Percentiles rank a stretch among this genome's conserved stretches.
These are phyloP conservation scores for Sistotremastrum suecicum DNA, from an alignment of 768 basidiomycete genomes.

Conservation along the genomic window DNA sequence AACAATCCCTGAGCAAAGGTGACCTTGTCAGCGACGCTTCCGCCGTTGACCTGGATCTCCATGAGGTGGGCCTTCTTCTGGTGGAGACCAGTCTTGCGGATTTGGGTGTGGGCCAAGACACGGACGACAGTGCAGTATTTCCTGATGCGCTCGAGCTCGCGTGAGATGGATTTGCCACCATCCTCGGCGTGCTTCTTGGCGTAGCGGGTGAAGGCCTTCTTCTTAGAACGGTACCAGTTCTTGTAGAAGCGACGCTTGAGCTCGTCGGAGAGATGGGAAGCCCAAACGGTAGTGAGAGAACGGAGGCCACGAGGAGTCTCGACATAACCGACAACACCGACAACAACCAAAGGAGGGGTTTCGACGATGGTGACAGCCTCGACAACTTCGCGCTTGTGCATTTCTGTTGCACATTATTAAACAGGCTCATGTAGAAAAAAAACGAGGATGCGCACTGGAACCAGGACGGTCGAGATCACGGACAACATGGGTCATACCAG, in stretches of 20 bases:
- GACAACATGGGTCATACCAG: slow-evolving; percentile 99
- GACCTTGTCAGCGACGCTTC: slow-evolving; percentile 92
- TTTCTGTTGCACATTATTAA: slow-evolving; percentile 41
- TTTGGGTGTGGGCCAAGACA: slow-evolving; percentile 97
- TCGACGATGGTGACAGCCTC: slow-evolving; percentile 95
- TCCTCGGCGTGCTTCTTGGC: slow-evolving; percentile 99
- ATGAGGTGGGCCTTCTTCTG: slow-evolving; percentile 99
- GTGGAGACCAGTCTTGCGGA: slow-evolving; percentile 91
- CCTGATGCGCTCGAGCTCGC: slow-evolving; percentile 98
- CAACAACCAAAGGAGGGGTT: slow-evolving; percentile 91
- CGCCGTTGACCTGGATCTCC: slow-evolving; percentile 99
- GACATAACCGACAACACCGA: slow-evolving; percentile 98
- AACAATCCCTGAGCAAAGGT: slow-evolving; percentile 88
- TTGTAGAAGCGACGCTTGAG: slow-evolving; percentile 99
- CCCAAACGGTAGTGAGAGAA: slow-evolving; percentile 97
- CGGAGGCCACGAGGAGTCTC: slow-evolving; percentile 99
- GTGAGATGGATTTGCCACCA: slow-evolving; percentile 77
- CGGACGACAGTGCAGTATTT: slow-evolving; percentile 99
- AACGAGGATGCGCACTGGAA: slow-evolving; percentile 60
- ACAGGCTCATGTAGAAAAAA: neutral
- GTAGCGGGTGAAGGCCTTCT: slow-evolving; percentile 99
- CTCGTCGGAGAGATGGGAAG: slow-evolving; percentile 94
- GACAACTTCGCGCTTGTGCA: slow-evolving; percentile 99
- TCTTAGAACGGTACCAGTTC: slow-evolving; percentile 99
- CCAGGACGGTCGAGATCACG: slow-evolving; percentile 99